Evolutionary conservation across 2,329 filamentous ascomycete species (phyloP).

Genomic region (Rutstroemia sydowiana): DNA sequence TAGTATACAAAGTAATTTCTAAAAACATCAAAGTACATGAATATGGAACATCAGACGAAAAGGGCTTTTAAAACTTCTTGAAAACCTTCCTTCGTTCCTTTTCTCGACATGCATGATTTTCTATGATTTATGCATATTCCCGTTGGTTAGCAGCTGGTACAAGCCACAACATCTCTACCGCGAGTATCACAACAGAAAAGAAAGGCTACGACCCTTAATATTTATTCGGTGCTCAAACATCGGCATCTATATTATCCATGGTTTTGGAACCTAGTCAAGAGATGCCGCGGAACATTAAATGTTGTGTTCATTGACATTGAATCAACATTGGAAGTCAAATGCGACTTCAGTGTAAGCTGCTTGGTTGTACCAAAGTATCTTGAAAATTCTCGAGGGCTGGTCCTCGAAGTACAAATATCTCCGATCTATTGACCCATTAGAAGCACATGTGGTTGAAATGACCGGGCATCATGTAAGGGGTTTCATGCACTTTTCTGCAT

Average conservation of each 20-base stretch:
- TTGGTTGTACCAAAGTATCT: background rate
- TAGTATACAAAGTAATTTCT: no score
- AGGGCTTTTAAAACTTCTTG: no score
- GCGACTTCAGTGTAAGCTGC: background rate
- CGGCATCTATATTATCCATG: background rate
- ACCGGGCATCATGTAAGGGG: background rate
- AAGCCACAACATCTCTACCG: no score
- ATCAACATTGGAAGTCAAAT: background rate
- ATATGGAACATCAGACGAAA: conserved; percentile 1
- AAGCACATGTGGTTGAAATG: background rate
- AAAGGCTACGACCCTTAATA: no score
- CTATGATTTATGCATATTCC: no score
- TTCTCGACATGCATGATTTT: background rate
- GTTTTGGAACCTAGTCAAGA: background rate
- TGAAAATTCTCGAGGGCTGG: background rate
- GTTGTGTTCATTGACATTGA: background rate
- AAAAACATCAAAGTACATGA: background rate
- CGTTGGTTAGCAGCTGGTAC: background rate
- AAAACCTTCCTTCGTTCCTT: background rate
- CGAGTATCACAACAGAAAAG: background rate
- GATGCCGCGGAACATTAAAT: background rate
- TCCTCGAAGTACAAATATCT: background rate
- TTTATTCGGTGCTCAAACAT: background rate
- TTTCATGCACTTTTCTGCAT: background rate
- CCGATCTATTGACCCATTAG: background rate